Conservation (phyloP, 2,329 filamentous ascomycete species). For the Rutstroemia sp. region DNA sequence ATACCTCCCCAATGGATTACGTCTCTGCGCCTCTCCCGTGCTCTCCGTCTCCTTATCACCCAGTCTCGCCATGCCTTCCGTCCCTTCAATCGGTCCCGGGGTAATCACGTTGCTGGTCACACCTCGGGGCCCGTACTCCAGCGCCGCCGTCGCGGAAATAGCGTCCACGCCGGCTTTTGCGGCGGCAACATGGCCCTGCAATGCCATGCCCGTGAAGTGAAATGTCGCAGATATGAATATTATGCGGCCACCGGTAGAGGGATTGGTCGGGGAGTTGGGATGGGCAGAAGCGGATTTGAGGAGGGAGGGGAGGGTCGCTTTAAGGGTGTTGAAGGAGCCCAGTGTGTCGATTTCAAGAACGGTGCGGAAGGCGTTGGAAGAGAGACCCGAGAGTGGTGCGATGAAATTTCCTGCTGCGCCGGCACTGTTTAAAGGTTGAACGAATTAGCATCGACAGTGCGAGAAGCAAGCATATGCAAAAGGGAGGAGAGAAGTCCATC, state of each 20-base stretch:
- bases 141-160: conserved; percentile 67
- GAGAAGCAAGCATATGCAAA: background rate
- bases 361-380: conserved; percentile 83
- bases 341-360: conserved; percentile 96
- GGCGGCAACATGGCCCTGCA: conserved; percentile 84
- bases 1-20: conserved; percentile 66
- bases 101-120: conserved; percentile 84
- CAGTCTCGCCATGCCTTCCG: conserved; percentile 69
- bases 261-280: conserved; percentile 51
- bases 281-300: conserved; percentile 59
- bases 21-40: conserved; percentile 26
- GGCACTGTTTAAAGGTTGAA: conserved; percentile 55
- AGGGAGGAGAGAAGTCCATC: conserved; percentile 28
- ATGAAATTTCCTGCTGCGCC: conserved; percentile 96
- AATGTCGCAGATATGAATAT: conserved; percentile 87
- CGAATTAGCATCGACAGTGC: background rate
- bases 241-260: conserved; percentile 66
- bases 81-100: conserved; percentile 70
- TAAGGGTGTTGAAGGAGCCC: conserved; percentile 90
- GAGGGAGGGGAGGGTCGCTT: conserved; percentile 80
- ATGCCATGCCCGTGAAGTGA: conserved; percentile 78
- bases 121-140: conserved; percentile 86
- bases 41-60: conserved; percentile 26
- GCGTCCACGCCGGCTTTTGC: conserved; percentile 90
- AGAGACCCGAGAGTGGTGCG: conserved; percentile 73